Evolutionary conservation across 2,329 filamentous ascomycete species (phyloP).

Genomic region (Aspergillus brasiliensis): DNA sequence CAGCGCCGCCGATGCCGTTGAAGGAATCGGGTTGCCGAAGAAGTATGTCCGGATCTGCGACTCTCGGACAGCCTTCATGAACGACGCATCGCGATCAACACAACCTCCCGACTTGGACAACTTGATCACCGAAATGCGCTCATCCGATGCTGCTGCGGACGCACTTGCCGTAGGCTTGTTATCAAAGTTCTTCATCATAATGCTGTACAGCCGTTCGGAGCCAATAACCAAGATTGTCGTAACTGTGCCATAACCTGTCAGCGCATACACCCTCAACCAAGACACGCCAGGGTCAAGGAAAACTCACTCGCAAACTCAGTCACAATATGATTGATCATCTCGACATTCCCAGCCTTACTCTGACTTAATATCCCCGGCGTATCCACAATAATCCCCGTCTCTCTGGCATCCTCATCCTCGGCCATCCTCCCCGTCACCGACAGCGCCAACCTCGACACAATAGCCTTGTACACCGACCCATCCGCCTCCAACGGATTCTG

Average conservation of each 20-base stretch:
- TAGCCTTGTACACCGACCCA: conserved; percentile 68
- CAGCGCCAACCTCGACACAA: conserved; percentile 75
- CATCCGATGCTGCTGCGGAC: conserved; percentile 55
- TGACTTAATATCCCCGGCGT: conserved; percentile 70
- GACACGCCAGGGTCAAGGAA: neutral
- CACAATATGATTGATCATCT: conserved; percentile 78
- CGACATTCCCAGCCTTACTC: conserved; percentile 66
- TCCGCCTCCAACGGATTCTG: conserved; percentile 70
- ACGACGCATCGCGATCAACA: conserved; percentile 71
- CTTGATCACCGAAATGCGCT: conserved; percentile 72
- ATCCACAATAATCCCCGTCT: conserved; percentile 82
- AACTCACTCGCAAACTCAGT: conserved; percentile 64
- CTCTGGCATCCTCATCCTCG: conserved; percentile 71
- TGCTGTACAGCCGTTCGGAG: conserved; percentile 72
- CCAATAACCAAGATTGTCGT: conserved; percentile 82
- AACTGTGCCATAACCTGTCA: conserved; percentile 48
- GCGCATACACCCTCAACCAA: conserved; percentile 4
- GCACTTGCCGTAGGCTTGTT: conserved; percentile 50
- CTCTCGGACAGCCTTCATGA: conserved; percentile 73
- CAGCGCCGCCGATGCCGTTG: conserved; percentile 38
- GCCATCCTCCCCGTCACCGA: conserved; percentile 75
- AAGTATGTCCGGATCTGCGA: conserved; percentile 88
- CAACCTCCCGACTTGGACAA: conserved; percentile 86
- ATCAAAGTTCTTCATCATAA: conserved; percentile 71
- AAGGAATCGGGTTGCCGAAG: conserved; percentile 68